Percentiles rank a stretch among this genome's conserved stretches.
Evolutionary conservation across 305 asterid genomes (phyloP).

Genomic region (Ilex paraguariensis): DNA sequence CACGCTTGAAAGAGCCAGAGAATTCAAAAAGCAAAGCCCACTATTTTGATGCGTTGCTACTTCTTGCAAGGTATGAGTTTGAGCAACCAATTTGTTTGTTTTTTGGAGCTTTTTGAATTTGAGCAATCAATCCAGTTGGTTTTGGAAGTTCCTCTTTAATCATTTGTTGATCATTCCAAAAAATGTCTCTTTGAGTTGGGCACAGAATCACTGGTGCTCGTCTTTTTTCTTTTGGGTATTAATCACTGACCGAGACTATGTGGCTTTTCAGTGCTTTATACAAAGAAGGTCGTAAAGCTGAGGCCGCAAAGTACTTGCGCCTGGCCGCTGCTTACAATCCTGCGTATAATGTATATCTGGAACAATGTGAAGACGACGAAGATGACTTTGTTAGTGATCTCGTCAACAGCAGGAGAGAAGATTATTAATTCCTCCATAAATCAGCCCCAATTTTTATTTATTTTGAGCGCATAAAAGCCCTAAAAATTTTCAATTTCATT

Average conservation of each 20-base stretch:
- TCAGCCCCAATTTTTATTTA: too few species aligned
- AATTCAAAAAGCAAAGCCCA: conserved; percentile 64
- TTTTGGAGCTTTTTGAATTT: not conserved
- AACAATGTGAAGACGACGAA: conserved; percentile 44
- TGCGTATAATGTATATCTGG: conserved; percentile 35
- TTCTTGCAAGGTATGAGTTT: conserved; percentile 56
- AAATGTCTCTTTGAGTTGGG: conserved; percentile 7
- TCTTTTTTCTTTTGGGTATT: not conserved
- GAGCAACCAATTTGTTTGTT: not conserved
- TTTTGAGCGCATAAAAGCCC: too few species aligned
- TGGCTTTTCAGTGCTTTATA: conserved; percentile 42
- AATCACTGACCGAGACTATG: not conserved
- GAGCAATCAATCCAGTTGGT: not conserved
- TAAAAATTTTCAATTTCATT: too few species aligned
- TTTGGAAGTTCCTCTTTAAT: not conserved
- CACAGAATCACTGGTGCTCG: not conserved
- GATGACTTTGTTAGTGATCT: conserved; percentile 56
- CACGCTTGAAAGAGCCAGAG: conserved; percentile 58
- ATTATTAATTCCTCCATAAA: conserved; percentile 20
- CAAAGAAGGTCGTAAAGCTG: conserved; percentile 47
- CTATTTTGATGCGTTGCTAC: conserved; percentile 65
- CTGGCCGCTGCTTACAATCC: conserved; percentile 61
- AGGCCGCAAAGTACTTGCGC: conserved; percentile 62
- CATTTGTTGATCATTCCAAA: not conserved
- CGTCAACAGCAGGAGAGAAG: conserved; percentile 46